Percentiles rank a stretch among this genome's conserved stretches.
Conservation (phyloP, 1,284 basidiomycete species). For the Leccinum subrobustum region DNA sequence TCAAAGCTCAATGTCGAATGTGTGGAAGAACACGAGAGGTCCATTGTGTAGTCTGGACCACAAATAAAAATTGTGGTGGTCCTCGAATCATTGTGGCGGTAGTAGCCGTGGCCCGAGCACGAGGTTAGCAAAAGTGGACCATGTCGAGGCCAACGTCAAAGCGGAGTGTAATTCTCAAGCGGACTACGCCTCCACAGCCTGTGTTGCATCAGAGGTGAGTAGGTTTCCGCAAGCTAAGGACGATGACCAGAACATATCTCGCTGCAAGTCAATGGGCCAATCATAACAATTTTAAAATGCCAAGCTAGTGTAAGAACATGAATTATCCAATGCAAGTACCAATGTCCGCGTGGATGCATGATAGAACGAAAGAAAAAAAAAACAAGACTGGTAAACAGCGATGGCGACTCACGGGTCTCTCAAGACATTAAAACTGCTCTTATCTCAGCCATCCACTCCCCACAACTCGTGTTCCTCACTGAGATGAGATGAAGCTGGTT, state of each 20-base stretch:
- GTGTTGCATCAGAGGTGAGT: background rate
- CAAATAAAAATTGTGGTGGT: background rate
- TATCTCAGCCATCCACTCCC: constrained; percentile 30
- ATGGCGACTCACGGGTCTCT: constrained; percentile 17
- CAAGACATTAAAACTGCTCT: constrained; percentile 21
- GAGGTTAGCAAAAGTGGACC: background rate
- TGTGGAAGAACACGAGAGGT: background rate
- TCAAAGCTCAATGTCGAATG: constrained; percentile 1
- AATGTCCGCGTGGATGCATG: background rate
- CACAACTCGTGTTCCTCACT: constrained; percentile 29
- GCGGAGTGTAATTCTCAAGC: background rate
- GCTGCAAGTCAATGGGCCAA: background rate
- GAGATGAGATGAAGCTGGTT: constrained; percentile 25
- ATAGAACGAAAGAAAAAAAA: background rate
- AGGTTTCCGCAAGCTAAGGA: background rate
- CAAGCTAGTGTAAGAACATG: background rate
- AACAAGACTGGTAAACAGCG: background rate
- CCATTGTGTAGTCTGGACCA: constrained; percentile 10
- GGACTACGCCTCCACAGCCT: background rate
- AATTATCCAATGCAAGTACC: constrained; percentile 3
- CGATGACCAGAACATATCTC: constrained; percentile 2
- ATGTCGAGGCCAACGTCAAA: background rate
- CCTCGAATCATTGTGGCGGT: background rate
- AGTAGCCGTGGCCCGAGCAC: constrained; percentile 6
- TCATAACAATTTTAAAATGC: constrained; percentile 2